phyloP scores from a whole-genome alignment of 1,284 basidiomycete species.

The Malassezia equina region DNA sequence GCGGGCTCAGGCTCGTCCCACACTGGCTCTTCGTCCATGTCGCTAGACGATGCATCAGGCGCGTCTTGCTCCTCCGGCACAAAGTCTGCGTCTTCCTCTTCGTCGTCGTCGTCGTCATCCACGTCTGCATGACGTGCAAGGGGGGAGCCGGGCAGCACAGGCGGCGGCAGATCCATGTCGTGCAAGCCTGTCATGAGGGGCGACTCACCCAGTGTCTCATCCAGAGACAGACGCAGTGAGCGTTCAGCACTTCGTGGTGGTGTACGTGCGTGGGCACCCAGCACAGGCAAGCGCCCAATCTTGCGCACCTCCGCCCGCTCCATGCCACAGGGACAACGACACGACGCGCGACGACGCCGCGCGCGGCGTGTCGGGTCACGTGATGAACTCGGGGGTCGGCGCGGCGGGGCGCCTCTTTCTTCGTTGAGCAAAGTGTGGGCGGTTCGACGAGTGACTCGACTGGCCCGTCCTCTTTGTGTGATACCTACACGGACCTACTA shows the following conservation, averaged over 20 bases:
- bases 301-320: conserved; percentile 9
- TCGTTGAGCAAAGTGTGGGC: conserved; percentile 10
- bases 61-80: neutral
- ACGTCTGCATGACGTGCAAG: neutral
- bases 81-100: conserved; percentile 7
- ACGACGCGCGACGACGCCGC: conserved; percentile 5
- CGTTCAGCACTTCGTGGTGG: neutral
- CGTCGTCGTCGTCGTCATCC: conserved; percentile 4
- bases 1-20: neutral
- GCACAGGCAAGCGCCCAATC: conserved; percentile 10
- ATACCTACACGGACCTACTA: neutral
- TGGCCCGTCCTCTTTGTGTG: neutral
- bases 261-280: conserved; percentile 3
- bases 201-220: conserved; percentile 12
- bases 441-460: neutral
- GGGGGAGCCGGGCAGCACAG: neutral
- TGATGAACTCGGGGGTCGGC: neutral
- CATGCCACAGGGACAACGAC: neutral
- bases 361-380: conserved; percentile 7
- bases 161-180: conserved; percentile 2
- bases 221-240: conserved; percentile 1
- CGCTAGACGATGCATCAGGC: neutral
- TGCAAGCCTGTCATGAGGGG: conserved; percentile 6
- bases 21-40: neutral
- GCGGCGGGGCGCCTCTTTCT: neutral